Conservation (phyloP, 2,329 filamentous ascomycete species). For the Cylindrodendrum hubeiense region DNA sequence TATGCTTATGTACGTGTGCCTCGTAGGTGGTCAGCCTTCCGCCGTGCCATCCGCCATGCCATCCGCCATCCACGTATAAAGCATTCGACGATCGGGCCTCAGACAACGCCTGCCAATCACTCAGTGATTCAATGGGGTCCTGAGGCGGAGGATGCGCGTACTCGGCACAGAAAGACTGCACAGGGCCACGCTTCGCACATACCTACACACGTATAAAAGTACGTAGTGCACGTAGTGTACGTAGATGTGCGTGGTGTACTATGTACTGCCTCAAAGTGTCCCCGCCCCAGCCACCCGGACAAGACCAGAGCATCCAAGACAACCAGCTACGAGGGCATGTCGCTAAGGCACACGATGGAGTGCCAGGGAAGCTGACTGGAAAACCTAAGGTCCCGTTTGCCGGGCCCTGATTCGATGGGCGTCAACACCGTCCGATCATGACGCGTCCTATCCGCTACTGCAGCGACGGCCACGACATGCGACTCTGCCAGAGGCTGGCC, state of each 20-base stretch:
- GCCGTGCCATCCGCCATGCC: not conserved
- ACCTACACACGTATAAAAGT: not conserved
- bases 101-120: conserved; percentile 13
- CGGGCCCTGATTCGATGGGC: conserved; percentile 13
- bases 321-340: not conserved
- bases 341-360: not conserved
- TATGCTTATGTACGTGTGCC: conserved; percentile 17
- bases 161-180: conserved; percentile 1
- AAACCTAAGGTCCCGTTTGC: conserved; percentile 13
- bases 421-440: conserved; percentile 37
- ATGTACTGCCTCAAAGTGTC: not conserved
- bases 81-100: conserved; percentile 4
- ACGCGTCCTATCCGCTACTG: conserved; percentile 45
- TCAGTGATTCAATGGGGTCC: conserved; percentile 3
- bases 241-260: not conserved
- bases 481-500: conserved; percentile 23
- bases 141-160: conserved; percentile 11
- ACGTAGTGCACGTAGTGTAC: not conserved
- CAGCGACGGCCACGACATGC: conserved; percentile 37
- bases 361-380: not conserved
- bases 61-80: conserved; percentile 10
- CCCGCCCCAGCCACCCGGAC: not conserved
- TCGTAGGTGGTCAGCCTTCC: conserved; percentile 9
- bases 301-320: not conserved
- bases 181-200: not conserved